Percentiles rank a stretch among this genome's conserved stretches.
Conservation (phyloP, 768 basidiomycete genomes). For the Paxillus ammoniavirescens region DNA sequence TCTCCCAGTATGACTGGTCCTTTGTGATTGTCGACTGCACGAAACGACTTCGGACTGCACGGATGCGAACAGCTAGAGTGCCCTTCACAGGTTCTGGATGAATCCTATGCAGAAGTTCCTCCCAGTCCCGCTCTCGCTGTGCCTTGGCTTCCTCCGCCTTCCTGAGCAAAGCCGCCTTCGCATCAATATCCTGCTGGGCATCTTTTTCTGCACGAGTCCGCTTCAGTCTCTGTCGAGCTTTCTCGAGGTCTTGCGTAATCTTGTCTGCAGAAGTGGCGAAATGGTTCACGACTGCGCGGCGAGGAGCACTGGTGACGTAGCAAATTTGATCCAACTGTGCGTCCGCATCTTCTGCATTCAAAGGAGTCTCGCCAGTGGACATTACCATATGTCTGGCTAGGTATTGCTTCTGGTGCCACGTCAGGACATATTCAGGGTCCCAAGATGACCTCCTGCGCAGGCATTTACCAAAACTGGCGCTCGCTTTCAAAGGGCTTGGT, state of each 20-base stretch:
- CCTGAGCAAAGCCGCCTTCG: constrained; percentile 51
- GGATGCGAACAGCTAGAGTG: constrained; percentile 49
- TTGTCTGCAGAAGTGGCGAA: constrained; percentile 41
- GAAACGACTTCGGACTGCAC: constrained; percentile 54
- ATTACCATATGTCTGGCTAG: constrained; percentile 50
- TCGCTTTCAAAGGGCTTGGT: constrained; percentile 25
- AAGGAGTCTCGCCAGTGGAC: constrained; percentile 41
- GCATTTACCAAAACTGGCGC: constrained; percentile 40
- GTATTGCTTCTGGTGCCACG: constrained; percentile 68
- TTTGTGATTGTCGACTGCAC: constrained; percentile 53
- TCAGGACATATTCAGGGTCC: constrained; percentile 58
- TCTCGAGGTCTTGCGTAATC: constrained; percentile 42
- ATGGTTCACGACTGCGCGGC: constrained; percentile 43
- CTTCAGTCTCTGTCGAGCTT: constrained; percentile 35
- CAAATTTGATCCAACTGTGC: constrained; percentile 46
- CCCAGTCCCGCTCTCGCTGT: constrained; percentile 68
- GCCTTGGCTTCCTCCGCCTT: constrained; percentile 63
- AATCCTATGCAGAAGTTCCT: constrained; percentile 48
- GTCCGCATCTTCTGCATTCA: constrained; percentile 46
- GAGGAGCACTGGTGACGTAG: constrained; percentile 56
- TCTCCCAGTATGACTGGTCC: constrained; percentile 60
- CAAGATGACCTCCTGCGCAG: constrained; percentile 62
- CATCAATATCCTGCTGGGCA: constrained; percentile 40
- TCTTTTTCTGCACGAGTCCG: constrained; percentile 27
- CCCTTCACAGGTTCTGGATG: constrained; percentile 54